Evolutionary conservation across 305 asterid species (phyloP).

Genomic region (Salvia sclarea): DNA sequence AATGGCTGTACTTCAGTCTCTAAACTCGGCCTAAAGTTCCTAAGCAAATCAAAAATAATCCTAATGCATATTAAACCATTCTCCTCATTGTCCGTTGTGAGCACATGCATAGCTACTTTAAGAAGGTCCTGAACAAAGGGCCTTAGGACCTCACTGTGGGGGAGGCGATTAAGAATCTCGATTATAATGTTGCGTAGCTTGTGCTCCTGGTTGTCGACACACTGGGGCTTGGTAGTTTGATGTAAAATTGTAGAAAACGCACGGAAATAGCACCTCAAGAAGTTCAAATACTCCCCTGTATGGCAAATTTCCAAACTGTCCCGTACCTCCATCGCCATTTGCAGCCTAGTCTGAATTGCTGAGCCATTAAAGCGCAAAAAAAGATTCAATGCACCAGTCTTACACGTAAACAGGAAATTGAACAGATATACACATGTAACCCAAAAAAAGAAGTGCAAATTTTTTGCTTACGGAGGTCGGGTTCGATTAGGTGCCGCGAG

Average conservation of each 20-base stretch:
- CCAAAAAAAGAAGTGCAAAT: not conserved
- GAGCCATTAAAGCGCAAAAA: slow-evolving; percentile 32
- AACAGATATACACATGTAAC: slow-evolving; percentile 9
- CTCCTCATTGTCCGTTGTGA: slow-evolving; percentile 87
- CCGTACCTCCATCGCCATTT: slow-evolving; percentile 98
- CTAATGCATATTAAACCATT: slow-evolving; percentile 95
- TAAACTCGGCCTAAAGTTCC: slow-evolving; percentile 90
- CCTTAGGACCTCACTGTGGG: slow-evolving; percentile 94
- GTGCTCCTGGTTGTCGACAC: slow-evolving; percentile 79
- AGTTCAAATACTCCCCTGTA: slow-evolving; percentile 97
- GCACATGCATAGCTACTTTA: slow-evolving; percentile 93
- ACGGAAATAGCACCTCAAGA: slow-evolving; percentile 85
- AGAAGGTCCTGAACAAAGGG: slow-evolving; percentile 96
- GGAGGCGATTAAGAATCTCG: slow-evolving; percentile 92
- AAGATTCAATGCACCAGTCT: slow-evolving; percentile 22
- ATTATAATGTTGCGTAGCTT: slow-evolving; percentile 83
- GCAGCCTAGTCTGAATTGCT: slow-evolving; percentile 88
- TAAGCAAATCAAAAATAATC: slow-evolving; percentile 88
- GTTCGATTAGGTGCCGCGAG: slow-evolving; percentile 75
- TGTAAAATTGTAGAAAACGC: slow-evolving; percentile 77
- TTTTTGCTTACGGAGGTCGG: slow-evolving; percentile 62
- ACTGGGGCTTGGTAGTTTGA: slow-evolving; percentile 88
- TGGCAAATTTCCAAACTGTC: slow-evolving; percentile 98
- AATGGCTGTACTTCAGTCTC: slow-evolving; percentile 98
- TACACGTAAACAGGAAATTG: not conserved